Conservation (phyloP, 805 yeast genomes). For the Torulaspora quercuum region DNA sequence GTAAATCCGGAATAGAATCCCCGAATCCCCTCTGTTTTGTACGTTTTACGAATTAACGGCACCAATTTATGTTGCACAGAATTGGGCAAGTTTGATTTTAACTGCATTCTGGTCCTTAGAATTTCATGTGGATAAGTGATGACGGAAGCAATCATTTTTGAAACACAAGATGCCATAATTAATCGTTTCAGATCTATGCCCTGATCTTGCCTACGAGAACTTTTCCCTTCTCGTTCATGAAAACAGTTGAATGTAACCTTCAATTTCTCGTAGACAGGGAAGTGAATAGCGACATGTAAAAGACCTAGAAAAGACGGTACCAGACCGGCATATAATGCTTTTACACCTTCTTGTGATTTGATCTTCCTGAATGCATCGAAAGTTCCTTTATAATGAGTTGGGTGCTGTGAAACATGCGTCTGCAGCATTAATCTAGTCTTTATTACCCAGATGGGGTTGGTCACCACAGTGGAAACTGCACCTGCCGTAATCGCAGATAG, state of each 20-base stretch:
- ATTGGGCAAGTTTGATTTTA: constrained; percentile 38
- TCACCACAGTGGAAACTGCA: constrained; percentile 71
- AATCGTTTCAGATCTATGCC: constrained; percentile 41
- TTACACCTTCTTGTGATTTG: constrained; percentile 72
- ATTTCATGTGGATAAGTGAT: constrained; percentile 96
- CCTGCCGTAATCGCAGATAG: constrained; percentile 83
- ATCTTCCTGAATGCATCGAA: constrained; percentile 78
- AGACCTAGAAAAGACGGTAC: constrained; percentile 88
- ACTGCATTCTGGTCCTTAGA: constrained; percentile 83
- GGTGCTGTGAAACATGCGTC: constrained; percentile 37
- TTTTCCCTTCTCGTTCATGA: constrained; percentile 12
- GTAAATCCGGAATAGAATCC: constrained; percentile 90
- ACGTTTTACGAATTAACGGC: constrained; percentile 31
- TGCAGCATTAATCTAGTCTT: constrained; percentile 93
- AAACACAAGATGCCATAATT: constrained; percentile 66
- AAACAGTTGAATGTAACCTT: constrained; percentile 50
- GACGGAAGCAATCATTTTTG: constrained; percentile 85
- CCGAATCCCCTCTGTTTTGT: constrained; percentile 61
- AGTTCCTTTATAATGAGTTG: constrained; percentile 58
- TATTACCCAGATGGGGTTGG: constrained; percentile 97
- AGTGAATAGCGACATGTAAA: constrained; percentile 91
- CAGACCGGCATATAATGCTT: constrained; percentile 83
- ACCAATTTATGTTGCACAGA: constrained; percentile 25
- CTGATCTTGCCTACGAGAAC: constrained; percentile 22
- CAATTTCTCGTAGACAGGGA: constrained; percentile 85